Base-by-base conservation (phyloP, 2,329 filamentous ascomycete species). In the Arthrobotrys iridis region DNA sequence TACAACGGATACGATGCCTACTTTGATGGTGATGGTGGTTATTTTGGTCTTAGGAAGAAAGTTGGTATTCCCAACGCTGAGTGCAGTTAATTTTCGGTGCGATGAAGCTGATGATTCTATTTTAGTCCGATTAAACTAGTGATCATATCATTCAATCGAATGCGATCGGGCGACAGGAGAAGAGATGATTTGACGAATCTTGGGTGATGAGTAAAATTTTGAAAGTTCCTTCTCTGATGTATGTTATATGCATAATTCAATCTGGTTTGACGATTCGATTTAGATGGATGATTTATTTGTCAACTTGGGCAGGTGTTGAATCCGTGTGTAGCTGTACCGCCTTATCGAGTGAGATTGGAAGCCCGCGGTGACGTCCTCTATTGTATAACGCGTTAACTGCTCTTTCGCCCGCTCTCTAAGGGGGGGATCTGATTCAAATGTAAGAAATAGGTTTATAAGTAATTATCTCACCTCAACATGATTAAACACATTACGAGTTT, bases 401-500 rank as follows among this genome's bases (percentile, higher is more conserved):
- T 24, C 37, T 46, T 4, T 22, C 15, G 18, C 20, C 15, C 18
- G n/a, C n/a, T n/a, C n/a, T n/a, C n/a, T n/a, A n/a, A n/a, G n/a
- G n/a, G n/a, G n/a, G n/a, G n/a, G n/a, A n/a, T n/a, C n/a, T n/a
- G n/a, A n/a, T n/a, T n/a, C n/a, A n/a, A n/a, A n/a, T n/a, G n/a
- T n/a, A n/a, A n/a, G n/a, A n/a, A n/a, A n/a, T n/a, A n/a, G n/a
- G n/a, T n/a, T n/a, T n/a, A n/a, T n/a, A n/a, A n/a, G 15, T 28
- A 3, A n/a, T 10, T 13, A 15, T 2, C 60, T 41, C n/a, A 74
- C 37, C 71, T 35, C 8, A 79, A n/a, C 78, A 79, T 79, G 8
- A 79, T 64, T 5, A 65, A 52, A 35, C 71, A 77, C 58, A 79
- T 72, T 2, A 78, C 37, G 10, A 79, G 22, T 57, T 78, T 79